Evolutionary conservation across 805 yeast genomes (phyloP).

Genomic region (Teunomyces gatunensis): DNA sequence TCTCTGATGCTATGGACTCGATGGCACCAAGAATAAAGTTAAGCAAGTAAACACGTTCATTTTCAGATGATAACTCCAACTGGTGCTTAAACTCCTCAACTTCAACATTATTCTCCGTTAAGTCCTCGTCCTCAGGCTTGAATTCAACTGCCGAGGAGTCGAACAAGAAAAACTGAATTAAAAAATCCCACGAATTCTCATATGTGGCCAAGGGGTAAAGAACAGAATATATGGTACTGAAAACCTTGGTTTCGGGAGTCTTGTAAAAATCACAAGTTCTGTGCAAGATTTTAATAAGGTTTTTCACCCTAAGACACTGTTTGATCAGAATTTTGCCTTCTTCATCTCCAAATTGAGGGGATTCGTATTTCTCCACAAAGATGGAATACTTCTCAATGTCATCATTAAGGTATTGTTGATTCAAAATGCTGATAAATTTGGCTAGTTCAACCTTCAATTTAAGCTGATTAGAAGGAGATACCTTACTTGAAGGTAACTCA

Average conservation of each 20-base stretch:
- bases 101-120: conserved; percentile 14
- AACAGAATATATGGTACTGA: conserved; percentile 24
- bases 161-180: conserved; percentile 40
- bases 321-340: conserved; percentile 17
- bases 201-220: conserved; percentile 31
- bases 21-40: conserved; percentile 43
- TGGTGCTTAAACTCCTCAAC: conserved; percentile 29
- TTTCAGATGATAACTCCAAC: conserved; percentile 23
- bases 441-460: conserved; percentile 48
- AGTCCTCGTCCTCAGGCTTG: conserved; percentile 9
- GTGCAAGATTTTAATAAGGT: conserved; percentile 11
- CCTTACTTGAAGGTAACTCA: conserved; percentile 31
- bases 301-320: conserved; percentile 20
- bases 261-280: conserved; percentile 1
- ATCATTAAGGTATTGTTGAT: conserved; percentile 37
- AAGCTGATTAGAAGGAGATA: conserved; percentile 14
- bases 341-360: conserved; percentile 21
- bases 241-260: conserved; percentile 9
- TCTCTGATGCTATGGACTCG: conserved; percentile 24
- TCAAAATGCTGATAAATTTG: conserved; percentile 49
- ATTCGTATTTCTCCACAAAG: conserved; percentile 26
- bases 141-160: conserved; percentile 41
- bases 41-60: conserved; percentile 26
- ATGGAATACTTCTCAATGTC: conserved; percentile 32
- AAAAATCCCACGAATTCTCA: conserved; percentile 33